These are phyloP conservation scores for Auriscalpium orientale DNA, from an alignment of 768 basidiomycete species.

Conservation along the genomic window DNA sequence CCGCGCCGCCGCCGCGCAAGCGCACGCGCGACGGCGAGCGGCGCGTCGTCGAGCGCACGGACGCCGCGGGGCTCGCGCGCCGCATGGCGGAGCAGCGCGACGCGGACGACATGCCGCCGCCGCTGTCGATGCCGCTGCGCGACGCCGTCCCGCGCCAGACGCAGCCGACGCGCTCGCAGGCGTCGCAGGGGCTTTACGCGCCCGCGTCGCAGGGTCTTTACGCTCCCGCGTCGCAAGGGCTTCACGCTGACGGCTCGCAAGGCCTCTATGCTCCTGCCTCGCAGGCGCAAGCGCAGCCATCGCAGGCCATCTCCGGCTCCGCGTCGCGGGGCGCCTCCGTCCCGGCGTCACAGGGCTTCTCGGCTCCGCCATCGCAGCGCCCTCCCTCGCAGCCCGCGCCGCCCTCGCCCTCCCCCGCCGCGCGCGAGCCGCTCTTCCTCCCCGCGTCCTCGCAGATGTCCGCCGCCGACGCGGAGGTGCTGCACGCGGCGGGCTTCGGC, in stretches of 20 bases:
- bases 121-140: background rate
- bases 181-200: no score
- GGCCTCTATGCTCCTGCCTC: no score
- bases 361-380: no score
- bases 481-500: slow-evolving; percentile 57
- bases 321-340: no score
- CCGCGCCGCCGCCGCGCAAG: slow-evolving; percentile 8
- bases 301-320: no score
- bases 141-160: no score
- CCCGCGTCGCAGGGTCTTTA: no score
- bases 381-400: background rate
- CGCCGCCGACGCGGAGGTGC: slow-evolving; percentile 40
- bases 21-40: slow-evolving; percentile 6
- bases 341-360: no score
- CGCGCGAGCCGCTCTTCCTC: slow-evolving; percentile 26
- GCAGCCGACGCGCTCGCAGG: no score
- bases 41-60: slow-evolving; percentile 14
- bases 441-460: slow-evolving; percentile 35
- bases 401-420: background rate
- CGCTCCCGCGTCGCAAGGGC: no score
- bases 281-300: no score
- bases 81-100: background rate
- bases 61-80: background rate
- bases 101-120: background rate
- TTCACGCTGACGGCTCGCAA: no score